Evolutionary conservation across 257 asterid species (phyloP), one percentile per base, ranked within the genome.

Genomic region (Solanum chaucha): DNA sequence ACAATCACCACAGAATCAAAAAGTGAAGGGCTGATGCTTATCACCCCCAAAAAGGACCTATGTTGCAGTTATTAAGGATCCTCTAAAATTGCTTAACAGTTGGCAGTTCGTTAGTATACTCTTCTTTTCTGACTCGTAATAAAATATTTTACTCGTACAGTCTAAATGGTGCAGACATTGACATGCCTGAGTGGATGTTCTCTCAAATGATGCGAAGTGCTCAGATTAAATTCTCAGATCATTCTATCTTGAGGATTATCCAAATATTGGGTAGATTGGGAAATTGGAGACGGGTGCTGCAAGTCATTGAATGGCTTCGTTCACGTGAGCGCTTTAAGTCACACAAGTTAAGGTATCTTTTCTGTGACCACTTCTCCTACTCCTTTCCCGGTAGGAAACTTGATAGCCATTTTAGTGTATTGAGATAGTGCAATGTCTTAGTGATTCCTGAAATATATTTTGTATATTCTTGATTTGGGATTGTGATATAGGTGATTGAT

Each of bases 131-230:
- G 51, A 88, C 91, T 65, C 82, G 64, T 89, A 86, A 91, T 89
- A 84, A 93, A 93, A 90, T 92, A 91, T 90, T 94, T 94, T 93
- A 90, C 95, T 96, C 93, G 75, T 91, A 91, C 99, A 97, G 99
- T 94, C 90, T 97, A 90, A 95, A 97, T 93, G 99, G 98, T 93
- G 98, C 98, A 94, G 98, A 95, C 94, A 91, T 97, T 88, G 94
- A 94, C 91, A 95, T 97, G 87, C 99, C 99, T 8, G 99, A 94
- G 91, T 97, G 99, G 99, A 93, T 92, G 94, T 97, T 97, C 93
- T 89, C 97, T 71, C 88, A 94, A 90, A 95, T 91, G 93, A 95
- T 97, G 96, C 93, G 94, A 87, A 94, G 97, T 87, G 98, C 96
- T 87, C 91, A 90, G 87, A 94, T 97, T 85, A 95, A 95, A 92